Evolutionary conservation across 495 filamentous ascomycete species (phyloP), one percentile per base, ranked within the genome.

Genomic region (Friedmanniomyces simplex): DNA sequence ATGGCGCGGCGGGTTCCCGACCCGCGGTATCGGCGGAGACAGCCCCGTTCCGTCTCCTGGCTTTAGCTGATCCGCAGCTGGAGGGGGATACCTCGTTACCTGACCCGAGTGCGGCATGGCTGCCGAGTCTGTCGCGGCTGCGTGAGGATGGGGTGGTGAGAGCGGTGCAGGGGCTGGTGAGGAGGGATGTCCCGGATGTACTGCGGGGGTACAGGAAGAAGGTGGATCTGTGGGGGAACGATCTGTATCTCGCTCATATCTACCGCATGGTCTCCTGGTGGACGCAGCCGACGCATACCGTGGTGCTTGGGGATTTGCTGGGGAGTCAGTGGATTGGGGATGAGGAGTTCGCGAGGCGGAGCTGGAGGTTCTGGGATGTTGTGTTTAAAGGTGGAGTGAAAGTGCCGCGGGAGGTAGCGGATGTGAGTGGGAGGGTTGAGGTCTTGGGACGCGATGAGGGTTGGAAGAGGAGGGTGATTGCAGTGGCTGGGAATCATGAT

Each of bases 321-420:
- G 94, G 93, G n/a, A 95, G 89, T 63, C 93, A 98, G 66, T 97
- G 94, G 94, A 83, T 97, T 32, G 77, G 77, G 28, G 85, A 95
- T 64, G 80, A 76, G 50, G 93, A 98, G 70, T 98, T 97, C 68
- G 71, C 77, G 39, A 69, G 72, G 45, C 79, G 93, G 22, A 84
- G 81, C 11, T 56, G 71, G 62, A 74, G 93, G 42, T 97, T 83
- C 71, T 97, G 93, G 94, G 73, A 80, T 26, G 79, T 83, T 6
- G 87, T 95, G 16, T 90, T 96, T 64, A 70, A 69, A 20, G 82
- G 82, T 16, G 82, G 76, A n/a, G 71, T 79, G 54, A 80, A 79
- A 37, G 82, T 96, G 50, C 59, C 28, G 51, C 63, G 54, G 43
- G 58, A 25, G 26, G 60, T 59, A 39, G 65, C 65, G 63, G 63